Conservation (phyloP, 441 rosid species). For the Adansonia rubrostipa region DNA sequence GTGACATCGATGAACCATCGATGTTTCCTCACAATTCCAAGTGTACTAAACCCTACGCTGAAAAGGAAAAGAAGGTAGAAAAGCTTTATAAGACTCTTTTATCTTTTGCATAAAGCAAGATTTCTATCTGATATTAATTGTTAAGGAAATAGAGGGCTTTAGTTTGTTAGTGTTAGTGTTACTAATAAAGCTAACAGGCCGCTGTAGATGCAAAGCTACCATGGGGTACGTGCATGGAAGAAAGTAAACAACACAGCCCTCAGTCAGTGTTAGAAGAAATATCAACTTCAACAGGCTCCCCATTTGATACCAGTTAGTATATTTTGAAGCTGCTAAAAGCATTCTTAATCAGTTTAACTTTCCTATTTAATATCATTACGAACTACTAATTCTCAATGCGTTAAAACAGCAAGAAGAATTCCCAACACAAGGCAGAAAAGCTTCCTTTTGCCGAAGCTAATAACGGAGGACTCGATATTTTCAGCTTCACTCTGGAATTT, state of each 20-base stretch:
- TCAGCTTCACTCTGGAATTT: slow-evolving; percentile 23
- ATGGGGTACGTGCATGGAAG: slow-evolving; percentile 26
- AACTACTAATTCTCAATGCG: neutral
- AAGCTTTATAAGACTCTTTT: neutral
- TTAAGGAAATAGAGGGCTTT: neutral
- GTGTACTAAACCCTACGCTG: slow-evolving; percentile 18
- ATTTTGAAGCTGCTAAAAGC: neutral
- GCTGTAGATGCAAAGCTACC: slow-evolving; percentile 36
- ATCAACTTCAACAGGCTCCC: slow-evolving; percentile 27
- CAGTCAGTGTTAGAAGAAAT: slow-evolving; percentile 32
- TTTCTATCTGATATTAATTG: neutral
- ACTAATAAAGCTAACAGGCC: slow-evolving; percentile 39
- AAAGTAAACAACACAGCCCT: slow-evolving; percentile 39
- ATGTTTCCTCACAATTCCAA: slow-evolving; percentile 17
- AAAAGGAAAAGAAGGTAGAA: slow-evolving; percentile 37
- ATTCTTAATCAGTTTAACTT: neutral
- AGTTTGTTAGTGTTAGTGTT: neutral
- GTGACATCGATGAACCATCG: slow-evolving; percentile 44
- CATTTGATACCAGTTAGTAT: slow-evolving; percentile 26
- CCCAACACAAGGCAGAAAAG: slow-evolving; percentile 10
- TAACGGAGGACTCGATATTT: slow-evolving; percentile 42
- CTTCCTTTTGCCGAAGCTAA: slow-evolving; percentile 27
- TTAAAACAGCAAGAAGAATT: slow-evolving; percentile 18
- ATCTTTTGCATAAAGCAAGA: neutral
- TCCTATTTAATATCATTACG: slow-evolving; percentile 2